These are phyloP conservation scores for Penicillium griseofulvum DNA, from an alignment of 2,329 filamentous ascomycete species.

Conservation along the genomic window DNA sequence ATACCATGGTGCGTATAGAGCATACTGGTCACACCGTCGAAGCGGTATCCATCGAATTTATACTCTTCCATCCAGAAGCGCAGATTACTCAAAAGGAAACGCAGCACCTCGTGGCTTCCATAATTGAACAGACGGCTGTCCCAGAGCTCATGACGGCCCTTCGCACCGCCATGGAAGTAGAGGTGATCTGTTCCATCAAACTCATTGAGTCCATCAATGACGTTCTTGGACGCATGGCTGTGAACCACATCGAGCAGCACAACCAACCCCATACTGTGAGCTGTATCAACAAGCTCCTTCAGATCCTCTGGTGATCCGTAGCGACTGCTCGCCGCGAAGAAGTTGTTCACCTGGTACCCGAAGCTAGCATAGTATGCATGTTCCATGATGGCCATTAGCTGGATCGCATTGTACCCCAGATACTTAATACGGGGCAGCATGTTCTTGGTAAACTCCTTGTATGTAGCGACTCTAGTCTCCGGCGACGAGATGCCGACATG, in stretches of 20 bases:
- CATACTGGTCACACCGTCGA: slow-evolving; percentile 98
- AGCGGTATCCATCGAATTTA: slow-evolving; percentile 92
- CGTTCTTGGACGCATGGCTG: slow-evolving; percentile 97
- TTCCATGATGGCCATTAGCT: slow-evolving; percentile 99
- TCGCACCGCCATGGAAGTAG: slow-evolving; percentile 87
- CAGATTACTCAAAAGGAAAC: slow-evolving; percentile 94
- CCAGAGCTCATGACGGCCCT: slow-evolving; percentile 89
- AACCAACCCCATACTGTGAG: slow-evolving; percentile 84
- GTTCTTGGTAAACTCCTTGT: slow-evolving; percentile 93
- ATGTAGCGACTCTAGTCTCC: slow-evolving; percentile 82
- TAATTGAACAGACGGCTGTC: slow-evolving; percentile 98
- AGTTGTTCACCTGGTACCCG: slow-evolving; percentile 97
- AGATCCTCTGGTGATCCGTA: slow-evolving; percentile 92
- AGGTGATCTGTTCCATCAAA: slow-evolving; percentile 94
- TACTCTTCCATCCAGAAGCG: slow-evolving; percentile 99
- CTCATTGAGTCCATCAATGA: slow-evolving; percentile 89
- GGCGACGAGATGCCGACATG: slow-evolving; percentile 96
- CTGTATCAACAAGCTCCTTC: slow-evolving; percentile 94
- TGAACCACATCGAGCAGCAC: slow-evolving; percentile 95
- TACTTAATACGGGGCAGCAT: slow-evolving; percentile 88
- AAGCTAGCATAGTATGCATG: slow-evolving; percentile 99
- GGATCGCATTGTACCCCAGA: slow-evolving; percentile 94
- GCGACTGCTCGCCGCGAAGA: slow-evolving; percentile 94
- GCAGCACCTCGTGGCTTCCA: slow-evolving; percentile 85
- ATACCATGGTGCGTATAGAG: slow-evolving; percentile 94